phyloP scores from a whole-genome alignment of 306 rosid genomes.

The Arachis hypogaea region DNA sequence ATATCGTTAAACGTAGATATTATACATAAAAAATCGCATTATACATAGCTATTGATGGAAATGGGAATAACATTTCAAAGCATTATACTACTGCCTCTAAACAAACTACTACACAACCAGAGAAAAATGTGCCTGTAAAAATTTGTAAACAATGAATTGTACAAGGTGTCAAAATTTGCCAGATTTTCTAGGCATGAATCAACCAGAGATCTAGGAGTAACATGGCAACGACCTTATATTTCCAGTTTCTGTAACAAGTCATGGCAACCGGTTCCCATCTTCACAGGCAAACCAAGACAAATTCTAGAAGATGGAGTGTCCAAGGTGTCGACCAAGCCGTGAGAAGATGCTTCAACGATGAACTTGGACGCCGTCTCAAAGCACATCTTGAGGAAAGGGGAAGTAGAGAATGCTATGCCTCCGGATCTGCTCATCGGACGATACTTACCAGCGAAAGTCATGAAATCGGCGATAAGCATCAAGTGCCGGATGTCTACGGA shows the following conservation, averaged over 20 bases:
- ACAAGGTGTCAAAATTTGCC: slow-evolving; percentile 49
- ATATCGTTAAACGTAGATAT: too few species aligned
- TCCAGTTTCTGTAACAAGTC: slow-evolving; percentile 76
- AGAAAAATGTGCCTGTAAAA: background rate
- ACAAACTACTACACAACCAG: background rate
- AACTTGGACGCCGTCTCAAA: slow-evolving; percentile 86
- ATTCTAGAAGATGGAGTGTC: slow-evolving; percentile 90
- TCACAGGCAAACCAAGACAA: slow-evolving; percentile 89
- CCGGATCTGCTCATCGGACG: slow-evolving; percentile 70
- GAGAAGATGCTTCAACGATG: slow-evolving; percentile 81
- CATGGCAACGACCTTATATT: slow-evolving; percentile 33
- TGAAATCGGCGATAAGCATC: slow-evolving; percentile 79
- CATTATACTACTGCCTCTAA: slow-evolving; percentile 1
- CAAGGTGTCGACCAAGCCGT: slow-evolving; percentile 69
- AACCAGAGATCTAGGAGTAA: background rate
- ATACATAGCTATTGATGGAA: too few species aligned
- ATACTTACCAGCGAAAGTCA: slow-evolving; percentile 79
- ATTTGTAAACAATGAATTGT: background rate
- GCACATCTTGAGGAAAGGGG: slow-evolving; percentile 83
- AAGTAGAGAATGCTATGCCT: slow-evolving; percentile 68
- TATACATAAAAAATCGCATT: too few species aligned
- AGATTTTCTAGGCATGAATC: background rate
- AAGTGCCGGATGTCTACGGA: slow-evolving; percentile 84
- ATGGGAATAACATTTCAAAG: slow-evolving; percentile 4
- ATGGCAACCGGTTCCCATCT: slow-evolving; percentile 81